Percentiles rank a stretch among this genome's conserved stretches.
Conservation (phyloP, 2,329 filamentous ascomycete species). For the Paecilomyces sp. region DNA sequence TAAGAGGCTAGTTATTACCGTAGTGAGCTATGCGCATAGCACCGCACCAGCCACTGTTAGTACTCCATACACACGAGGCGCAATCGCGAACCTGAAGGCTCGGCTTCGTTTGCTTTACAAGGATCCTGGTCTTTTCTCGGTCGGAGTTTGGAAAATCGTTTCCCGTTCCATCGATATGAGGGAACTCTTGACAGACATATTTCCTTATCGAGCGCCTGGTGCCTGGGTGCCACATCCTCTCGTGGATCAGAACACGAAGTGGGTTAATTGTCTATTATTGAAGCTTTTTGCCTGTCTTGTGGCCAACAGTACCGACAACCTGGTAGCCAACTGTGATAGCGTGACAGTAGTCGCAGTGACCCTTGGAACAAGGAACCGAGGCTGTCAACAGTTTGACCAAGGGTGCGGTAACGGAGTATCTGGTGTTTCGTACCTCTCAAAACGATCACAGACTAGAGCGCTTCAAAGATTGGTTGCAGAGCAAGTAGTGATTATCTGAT, state of each 20-base stretch:
- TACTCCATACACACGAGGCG: neutral
- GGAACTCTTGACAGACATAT: neutral
- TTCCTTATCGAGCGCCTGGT: neutral
- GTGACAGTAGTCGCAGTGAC: neutral
- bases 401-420: neutral
- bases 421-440: neutral
- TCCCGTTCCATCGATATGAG: neutral
- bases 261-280: neutral
- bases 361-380: neutral
- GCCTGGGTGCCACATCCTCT: neutral
- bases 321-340: neutral
- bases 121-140: neutral
- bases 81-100: neutral
- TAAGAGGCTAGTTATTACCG: neutral
- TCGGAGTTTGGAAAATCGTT: neutral
- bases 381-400: neutral
- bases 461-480: too few species aligned
- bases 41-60: neutral
- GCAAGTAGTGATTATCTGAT: too few species aligned
- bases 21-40: neutral
- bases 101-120: neutral
- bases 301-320: neutral
- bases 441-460: neutral
- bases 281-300: neutral
- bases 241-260: neutral